Evolutionary conservation across 805 yeast species (phyloP), one percentile per base, ranked within the genome.

Genomic region (Ogataea wickerhamii): DNA sequence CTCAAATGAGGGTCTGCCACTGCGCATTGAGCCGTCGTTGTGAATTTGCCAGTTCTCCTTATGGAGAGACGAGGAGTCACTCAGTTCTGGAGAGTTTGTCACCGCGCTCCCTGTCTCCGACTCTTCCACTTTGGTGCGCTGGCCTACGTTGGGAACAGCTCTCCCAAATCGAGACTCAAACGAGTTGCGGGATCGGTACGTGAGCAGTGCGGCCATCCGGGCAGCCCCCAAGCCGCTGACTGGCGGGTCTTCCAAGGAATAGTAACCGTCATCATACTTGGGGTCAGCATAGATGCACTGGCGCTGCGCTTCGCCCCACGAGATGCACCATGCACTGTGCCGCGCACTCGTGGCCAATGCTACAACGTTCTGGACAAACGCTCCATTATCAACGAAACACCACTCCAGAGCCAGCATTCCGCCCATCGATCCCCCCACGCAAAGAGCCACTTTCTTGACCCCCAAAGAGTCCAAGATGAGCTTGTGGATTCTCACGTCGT

Each of bases 301-400:
- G 52, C 98, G 75, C 64, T 93, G 98, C 2, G 98, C 95, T 58
- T 93, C 98, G 38, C 95, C 91, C 98, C 98, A 93, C 4, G 96
- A 86, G 28, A 93, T 93, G 49, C 98, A 93, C 98, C 98, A 93
- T 0, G 98, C 98, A 2, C 95, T 83, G 30, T 89, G 95, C 55
- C 94, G 72, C 0, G 98, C 96, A 18, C 94, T 80, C 0, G 98
- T 91, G 1, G 98, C 98, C 37, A 91, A 64, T 0, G 96, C 91
- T 11, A 91, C 80, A 17, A 85, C 68, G 28, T 74, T 68, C 42
- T 73, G 73, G 23, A 93, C 95, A 56, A 76, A 93, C 1, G 68
- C 58, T 3, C 82, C 82, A 38, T 77, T 80, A 19, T 58, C 54
- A 13, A 56, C 62, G 57, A 75, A 87, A 3, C 88, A 77, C 74